phyloP scores from a whole-genome alignment of 1,139 yeast species.

The Kodamaea plutei region DNA sequence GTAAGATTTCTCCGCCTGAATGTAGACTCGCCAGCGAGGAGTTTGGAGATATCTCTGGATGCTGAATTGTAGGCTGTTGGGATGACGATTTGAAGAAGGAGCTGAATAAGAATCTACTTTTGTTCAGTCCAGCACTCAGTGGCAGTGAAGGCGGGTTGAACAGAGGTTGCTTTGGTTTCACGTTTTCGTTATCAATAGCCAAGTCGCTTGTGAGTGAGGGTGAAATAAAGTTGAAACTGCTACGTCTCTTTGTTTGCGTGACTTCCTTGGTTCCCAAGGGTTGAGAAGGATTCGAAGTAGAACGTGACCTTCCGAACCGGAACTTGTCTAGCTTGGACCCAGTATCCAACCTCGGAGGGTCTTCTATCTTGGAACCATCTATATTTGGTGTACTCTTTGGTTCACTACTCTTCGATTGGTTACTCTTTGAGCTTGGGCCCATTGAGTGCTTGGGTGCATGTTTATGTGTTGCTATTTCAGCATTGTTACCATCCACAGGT shows the following conservation, averaged over 20 bases:
- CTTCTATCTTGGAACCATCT: too few species aligned
- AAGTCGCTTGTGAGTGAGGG: conserved; percentile 8
- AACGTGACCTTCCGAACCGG: conserved; percentile 29
- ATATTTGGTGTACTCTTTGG: too few species aligned
- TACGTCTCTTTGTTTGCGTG: conserved; percentile 11
- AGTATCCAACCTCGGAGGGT: too few species aligned
- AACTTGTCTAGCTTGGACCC: conserved; percentile 21
- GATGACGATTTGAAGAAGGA: conserved; percentile 2
- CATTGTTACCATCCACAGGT: too few species aligned
- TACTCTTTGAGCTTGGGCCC: too few species aligned
- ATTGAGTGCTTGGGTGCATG: too few species aligned
- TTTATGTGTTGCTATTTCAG: too few species aligned
- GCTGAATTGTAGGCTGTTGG: too few species aligned
- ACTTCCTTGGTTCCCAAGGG: conserved; percentile 1
- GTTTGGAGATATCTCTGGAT: too few species aligned
- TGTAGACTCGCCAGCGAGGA: background rate
- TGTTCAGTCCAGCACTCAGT: too few species aligned
- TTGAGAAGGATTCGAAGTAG: conserved; percentile 24
- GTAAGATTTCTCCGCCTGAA: background rate
- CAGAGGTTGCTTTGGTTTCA: background rate
- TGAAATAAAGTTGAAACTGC: conserved; percentile 15
- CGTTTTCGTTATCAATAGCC: conserved; percentile 3
- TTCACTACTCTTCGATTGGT: too few species aligned
- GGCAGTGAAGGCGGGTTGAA: background rate
- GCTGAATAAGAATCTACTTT: too few species aligned